Evolutionary conservation across 768 basidiomycete genomes (phyloP), one percentile per base, ranked within the genome.

Genomic region (Agaricus blazei): DNA sequence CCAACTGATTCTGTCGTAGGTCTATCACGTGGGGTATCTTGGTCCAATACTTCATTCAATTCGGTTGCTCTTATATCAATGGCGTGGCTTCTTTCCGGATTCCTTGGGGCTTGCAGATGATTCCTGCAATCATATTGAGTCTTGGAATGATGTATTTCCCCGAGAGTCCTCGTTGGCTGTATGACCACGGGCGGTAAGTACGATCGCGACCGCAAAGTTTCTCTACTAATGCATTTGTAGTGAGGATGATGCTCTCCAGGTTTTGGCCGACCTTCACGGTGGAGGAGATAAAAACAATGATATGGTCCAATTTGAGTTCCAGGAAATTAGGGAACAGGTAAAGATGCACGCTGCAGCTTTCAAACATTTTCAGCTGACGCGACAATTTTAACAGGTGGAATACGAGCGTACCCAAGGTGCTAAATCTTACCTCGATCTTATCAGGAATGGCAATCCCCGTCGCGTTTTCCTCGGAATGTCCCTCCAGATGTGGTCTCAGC

Each of bases 401-500:
- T 84, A 81, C 63, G 88, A 90, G 64, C 78, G 80, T 19, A 81
- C 71, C 0, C 79, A 88, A 67, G 88, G 87, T 15, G 84, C 87
- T 27, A 88, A 88, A 62, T 84, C 83, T 0, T 85, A 81, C 62
- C 59, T 76, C 11, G 87, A 91, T 66, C 71, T 90, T 19, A 59
- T 90, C 54, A 85, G 82, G 61, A 77, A 78, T 7, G 82, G 83
- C 36, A 81, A 87, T 59, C 72, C 85, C 49, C 81, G 88, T 51
- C 85, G 89, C 63, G 87, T 90, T 28, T 70, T 79, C 56, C 77
- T 91, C 26, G 90, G 88, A 37, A 75, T 77, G 57, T 75, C 76
- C n/a, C 71, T 90, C 38, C 89, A 92, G 67, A 86, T 86, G 81
- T 90, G 88, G 89, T 83, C 81, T 58, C 89, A 90, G 63, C 72